Base-by-base conservation (phyloP, 1,139 yeast species). In the Diutina neorugosa region DNA sequence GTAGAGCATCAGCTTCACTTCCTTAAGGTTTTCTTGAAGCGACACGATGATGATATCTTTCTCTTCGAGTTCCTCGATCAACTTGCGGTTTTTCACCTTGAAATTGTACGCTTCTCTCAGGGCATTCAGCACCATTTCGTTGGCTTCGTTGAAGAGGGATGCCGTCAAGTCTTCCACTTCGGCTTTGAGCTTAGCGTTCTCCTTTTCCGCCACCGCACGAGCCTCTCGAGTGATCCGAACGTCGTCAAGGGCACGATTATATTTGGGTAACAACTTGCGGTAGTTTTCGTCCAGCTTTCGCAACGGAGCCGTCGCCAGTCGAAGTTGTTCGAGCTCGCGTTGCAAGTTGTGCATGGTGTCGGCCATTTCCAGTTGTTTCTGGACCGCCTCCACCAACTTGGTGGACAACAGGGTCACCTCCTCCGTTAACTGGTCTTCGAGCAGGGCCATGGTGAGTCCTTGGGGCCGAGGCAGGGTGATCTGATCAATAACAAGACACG, bases 151-250 rank as follows among this genome's bases (percentile, higher is more conserved):
- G 64, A 87, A 87, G 48, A 87, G 68, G 1, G 89, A 80, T 2
- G 83, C 88, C 1, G 89, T 79, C 53, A 88, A 70, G 50, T 87
- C 95, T 63, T 86, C 93, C 31, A 87, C 85, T 63, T 88, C 96
- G 19, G 74, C 78, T 55, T 82, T 77, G 51, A 88, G 66, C 57
- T 78, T 76, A 52, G 73, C 70, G 52, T 80, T 82, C 58, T 84
- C 84, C 18, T 71, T 69, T 57, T 84, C 86, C 0, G 86, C 82
- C 3, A 66, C 73, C n/a, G 62, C 65, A 53, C 77, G 50, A 69
- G 69, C 52, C 66, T 69, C 43, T 64, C 50, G 37, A 8, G 50
- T 64, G 53, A 77, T 76, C 14, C 61, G 60, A 16, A 60, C 63
- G 3, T 71, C 57, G 37, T 62, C 63, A 18, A 68, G 57, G 52